These are phyloP conservation scores for Chalciporus chontae DNA, from an alignment of 768 basidiomycete species.

Conservation along the genomic window DNA sequence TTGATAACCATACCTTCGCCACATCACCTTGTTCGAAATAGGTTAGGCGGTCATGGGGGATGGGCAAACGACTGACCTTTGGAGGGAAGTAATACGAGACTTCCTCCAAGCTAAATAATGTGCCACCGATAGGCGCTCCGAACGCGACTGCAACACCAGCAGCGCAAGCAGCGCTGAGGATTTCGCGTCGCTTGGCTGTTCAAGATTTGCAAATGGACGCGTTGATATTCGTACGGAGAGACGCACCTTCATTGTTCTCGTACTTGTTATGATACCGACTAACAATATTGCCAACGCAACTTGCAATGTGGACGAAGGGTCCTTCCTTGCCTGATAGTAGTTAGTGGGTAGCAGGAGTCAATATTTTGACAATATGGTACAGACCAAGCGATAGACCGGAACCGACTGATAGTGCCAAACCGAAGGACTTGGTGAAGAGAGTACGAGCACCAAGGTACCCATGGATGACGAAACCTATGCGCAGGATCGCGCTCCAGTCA, in stretches of 20 bases:
- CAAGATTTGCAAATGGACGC: not conserved
- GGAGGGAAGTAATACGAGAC: slow-evolving; percentile 97
- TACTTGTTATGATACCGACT: slow-evolving; percentile 86
- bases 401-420: slow-evolving; percentile 86
- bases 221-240: not conserved
- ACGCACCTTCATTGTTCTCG: slow-evolving; percentile 88
- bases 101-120: slow-evolving; percentile 90
- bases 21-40: slow-evolving; percentile 65
- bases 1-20: slow-evolving; percentile 66
- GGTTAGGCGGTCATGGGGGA: slow-evolving; percentile 2
- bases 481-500: slow-evolving; percentile 7
- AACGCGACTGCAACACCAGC: slow-evolving; percentile 98
- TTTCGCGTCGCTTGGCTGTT: slow-evolving; percentile 86
- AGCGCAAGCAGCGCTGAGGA: slow-evolving; percentile 92
- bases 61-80: slow-evolving; percentile 47
- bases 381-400: slow-evolving; percentile 84
- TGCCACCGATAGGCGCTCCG: slow-evolving; percentile 94
- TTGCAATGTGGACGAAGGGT: slow-evolving; percentile 88
- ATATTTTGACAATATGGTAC: slow-evolving; percentile 12
- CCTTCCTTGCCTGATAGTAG: slow-evolving; percentile 55
- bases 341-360: not conserved
- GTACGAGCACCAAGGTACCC: slow-evolving; percentile 93
- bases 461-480: slow-evolving; percentile 87
- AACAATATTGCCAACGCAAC: slow-evolving; percentile 90
- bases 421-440: slow-evolving; percentile 85